Evolutionary conservation across 2,329 filamentous ascomycete species (phyloP), one percentile per base, ranked within the genome.

Genomic region (Dactylellina parvicollis): DNA sequence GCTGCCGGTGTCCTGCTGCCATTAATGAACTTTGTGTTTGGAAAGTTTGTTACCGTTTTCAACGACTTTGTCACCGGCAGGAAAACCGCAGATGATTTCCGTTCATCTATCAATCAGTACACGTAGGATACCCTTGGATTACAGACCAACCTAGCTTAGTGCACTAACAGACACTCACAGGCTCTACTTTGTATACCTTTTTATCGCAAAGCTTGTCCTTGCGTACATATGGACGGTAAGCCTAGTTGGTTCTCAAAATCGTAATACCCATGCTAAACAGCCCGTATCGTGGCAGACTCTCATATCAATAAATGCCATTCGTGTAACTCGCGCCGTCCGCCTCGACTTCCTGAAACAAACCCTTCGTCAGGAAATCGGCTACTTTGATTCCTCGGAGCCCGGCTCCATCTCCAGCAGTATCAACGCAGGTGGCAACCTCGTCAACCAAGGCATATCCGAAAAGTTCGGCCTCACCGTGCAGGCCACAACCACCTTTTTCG

Each of bases 161-260:
- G 20, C 1, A 22, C 52, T 46, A 44, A 57, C 10, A 4, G 10
- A 3, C 5, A 2, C 24, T 12, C n/a, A 3, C 30, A 62, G 57
- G 0, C 81, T 92, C 0, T 90, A 88, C 79, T 87, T 92, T 77
- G 85, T 91, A 66, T 86, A 86, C 61, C 82, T 92, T 4, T 92
- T 92, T 79, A 79, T 91, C 24, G 89, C 81, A n/a, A 86, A 88
- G 50, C 88, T 90, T 75, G 78, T 81, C 16, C 81, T 90, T 40
- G 86, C 85, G 72, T 91, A 90, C 72, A 81, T 88, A 70, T 85
- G 85, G 75, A 86, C 86, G 79, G 83, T 83, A 3, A 22, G 57
- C 16, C 18, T 47, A 2, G 1, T 28, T 83, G 66, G 83, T 20
- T 40, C 22, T 4, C 20, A 34, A 22, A 18, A 24, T 22, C 24